Evolutionary conservation across 768 basidiomycete species (phyloP).

Genomic region (Podaxis mareebaensis): DNA sequence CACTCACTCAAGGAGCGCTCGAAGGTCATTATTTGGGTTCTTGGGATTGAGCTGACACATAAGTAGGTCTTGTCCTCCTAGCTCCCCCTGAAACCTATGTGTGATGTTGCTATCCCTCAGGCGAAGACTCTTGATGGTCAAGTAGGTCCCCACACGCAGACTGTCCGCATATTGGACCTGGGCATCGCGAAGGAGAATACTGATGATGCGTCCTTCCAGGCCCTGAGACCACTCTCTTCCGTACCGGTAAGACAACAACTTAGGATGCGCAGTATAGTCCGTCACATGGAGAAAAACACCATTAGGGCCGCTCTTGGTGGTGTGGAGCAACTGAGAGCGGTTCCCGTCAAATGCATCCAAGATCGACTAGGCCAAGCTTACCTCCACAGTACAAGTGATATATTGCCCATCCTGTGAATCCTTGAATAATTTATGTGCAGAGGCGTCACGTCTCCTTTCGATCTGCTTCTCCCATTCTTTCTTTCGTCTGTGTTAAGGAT

Average conservation of each 20-base stretch:
- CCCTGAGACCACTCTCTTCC: conserved; percentile 40
- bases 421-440: conserved; percentile 47
- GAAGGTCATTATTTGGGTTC: conserved; percentile 38
- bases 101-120: conserved; percentile 36
- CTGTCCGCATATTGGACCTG: conserved; percentile 42
- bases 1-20: conserved; percentile 43
- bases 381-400: conserved; percentile 63
- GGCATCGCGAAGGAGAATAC: conserved; percentile 49
- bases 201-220: conserved; percentile 53
- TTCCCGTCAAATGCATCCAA: conserved; percentile 4
- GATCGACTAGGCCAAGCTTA: conserved; percentile 24
- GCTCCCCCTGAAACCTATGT: conserved; percentile 37
- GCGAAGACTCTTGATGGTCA: conserved; percentile 52
- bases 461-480: conserved; percentile 38
- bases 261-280: conserved; percentile 59
- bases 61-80: conserved; percentile 47
- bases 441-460: conserved; percentile 28
- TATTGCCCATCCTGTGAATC: conserved; percentile 43
- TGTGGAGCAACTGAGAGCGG: conserved; percentile 45
- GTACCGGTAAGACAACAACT: conserved; percentile 34
- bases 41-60: conserved; percentile 41
- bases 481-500: conserved; percentile 4
- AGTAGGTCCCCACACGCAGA: conserved; percentile 42
- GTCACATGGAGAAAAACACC: conserved; percentile 54
- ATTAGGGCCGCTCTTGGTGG: conserved; percentile 29